Evolutionary conservation across 495 filamentous ascomycete species (phyloP), one percentile per base, ranked within the genome.

Genomic region (Bacidia rubella): DNA sequence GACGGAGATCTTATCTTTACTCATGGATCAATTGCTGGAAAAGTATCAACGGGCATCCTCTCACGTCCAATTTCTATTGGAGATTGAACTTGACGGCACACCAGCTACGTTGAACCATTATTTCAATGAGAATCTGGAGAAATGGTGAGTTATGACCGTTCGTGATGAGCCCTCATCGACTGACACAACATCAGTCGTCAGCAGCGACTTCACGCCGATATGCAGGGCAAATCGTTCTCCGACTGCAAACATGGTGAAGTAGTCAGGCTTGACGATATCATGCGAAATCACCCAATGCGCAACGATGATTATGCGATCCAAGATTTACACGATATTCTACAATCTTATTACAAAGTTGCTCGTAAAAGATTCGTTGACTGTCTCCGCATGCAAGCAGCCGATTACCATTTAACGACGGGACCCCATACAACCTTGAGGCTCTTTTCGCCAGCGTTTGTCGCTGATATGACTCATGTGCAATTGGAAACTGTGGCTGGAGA

Each of bases 321-420:
- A 43, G 70, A 78, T 0, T 69, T 84, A 5, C 76, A 82, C 44
- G 75, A 83, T 53, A 72, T 74, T 15, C 62, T 83, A 1, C 50
- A 72, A 43, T 64, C 72, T 1, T 85, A 85, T 59, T 83, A 85
- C 65, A 74, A 75, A 41, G 75, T 83, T 0, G 70, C 77, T 0
- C 63, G 57, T 19, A 75, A 74, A 51, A 65, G 74, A 1, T 81
- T 83, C 47, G 67, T 79, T 9, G 80, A 83, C 50, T 68, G 63
- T 49, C 62, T 82, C 15, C 76, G 67, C 54, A 66, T 69, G 57
- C 70, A 75, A 54, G 68, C 62, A 1, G 55, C 61, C 0, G 63
- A 69, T 25, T 57, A 63, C 35, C 58, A 60, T 46, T 60, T 77
- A 10, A 29, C 73, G 0, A 63, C 41, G 2, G 70, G 69, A 0